Evolutionary conservation across 2,329 filamentous ascomycete species (phyloP).

Genomic region (Paramyrothecium roridum): DNA sequence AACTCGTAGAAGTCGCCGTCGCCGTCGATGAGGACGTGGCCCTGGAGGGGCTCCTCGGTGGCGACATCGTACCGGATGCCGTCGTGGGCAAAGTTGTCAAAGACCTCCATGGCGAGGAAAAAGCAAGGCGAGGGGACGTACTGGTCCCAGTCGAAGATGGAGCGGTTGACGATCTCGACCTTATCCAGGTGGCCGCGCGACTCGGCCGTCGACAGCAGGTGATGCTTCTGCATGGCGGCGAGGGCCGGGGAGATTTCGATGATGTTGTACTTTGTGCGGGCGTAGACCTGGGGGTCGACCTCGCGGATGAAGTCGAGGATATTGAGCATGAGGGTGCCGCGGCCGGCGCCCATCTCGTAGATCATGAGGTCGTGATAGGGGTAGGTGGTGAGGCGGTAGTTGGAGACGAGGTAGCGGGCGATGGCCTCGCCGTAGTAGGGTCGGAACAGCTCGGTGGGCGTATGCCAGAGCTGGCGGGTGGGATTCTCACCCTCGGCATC

Average conservation of each 20-base stretch:
- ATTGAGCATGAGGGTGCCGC: constrained; percentile 97
- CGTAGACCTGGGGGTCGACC: constrained; percentile 86
- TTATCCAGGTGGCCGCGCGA: constrained; percentile 75
- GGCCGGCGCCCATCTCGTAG: constrained; percentile 97
- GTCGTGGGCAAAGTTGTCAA: constrained; percentile 98
- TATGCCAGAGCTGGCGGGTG: constrained; percentile 94
- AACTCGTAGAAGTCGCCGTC: constrained; percentile 94
- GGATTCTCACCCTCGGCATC: constrained; percentile 60
- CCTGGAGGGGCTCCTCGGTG: constrained; percentile 82
- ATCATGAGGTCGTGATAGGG: constrained; percentile 97
- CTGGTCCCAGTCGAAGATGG: constrained; percentile 89
- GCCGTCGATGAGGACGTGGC: constrained; percentile 79
- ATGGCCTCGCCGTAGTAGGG: constrained; percentile 97
- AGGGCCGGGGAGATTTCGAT: constrained; percentile 90
- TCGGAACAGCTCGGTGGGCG: constrained; percentile 92
- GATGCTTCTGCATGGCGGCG: constrained; percentile 71
- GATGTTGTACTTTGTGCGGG: constrained; percentile 87
- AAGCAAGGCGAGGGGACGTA: constrained; percentile 93
- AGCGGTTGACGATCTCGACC: constrained; percentile 91
- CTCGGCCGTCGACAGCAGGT: constrained; percentile 63
- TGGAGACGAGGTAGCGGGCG: constrained; percentile 90
- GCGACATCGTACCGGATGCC: constrained; percentile 82
- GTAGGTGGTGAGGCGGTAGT: constrained; percentile 92
- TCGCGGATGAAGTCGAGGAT: constrained; percentile 95
- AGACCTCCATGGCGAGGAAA: constrained; percentile 96